A percentile compares a stretch with the other conserved stretches of the same genome.
Evolutionary conservation across 805 yeast species (phyloP).

Genomic region (Yarrowia divulgata): DNA sequence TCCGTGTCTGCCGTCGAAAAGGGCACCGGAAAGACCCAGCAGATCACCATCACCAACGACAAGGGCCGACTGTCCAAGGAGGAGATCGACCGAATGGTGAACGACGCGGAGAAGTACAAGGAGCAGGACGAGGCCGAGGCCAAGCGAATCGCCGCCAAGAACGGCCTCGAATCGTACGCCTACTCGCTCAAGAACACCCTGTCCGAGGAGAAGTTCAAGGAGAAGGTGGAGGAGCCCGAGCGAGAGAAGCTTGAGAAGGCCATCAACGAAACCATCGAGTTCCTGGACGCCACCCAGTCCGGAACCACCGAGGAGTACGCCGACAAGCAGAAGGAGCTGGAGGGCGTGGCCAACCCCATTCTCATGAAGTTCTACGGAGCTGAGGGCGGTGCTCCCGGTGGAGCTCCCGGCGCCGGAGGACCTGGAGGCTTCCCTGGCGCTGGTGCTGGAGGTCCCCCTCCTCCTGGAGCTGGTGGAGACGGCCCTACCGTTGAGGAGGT

Average conservation of each 20-base stretch:
- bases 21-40: constrained; percentile 97
- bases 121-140: constrained; percentile 97
- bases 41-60: constrained; percentile 60
- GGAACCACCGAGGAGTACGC: constrained; percentile 25
- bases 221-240: constrained; percentile 25
- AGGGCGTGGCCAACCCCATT: constrained; percentile 27
- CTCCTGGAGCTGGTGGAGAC: constrained; percentile 16
- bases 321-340: constrained; percentile 35
- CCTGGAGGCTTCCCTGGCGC: constrained; percentile 29
- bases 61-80: constrained; percentile 33
- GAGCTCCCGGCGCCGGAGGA: not conserved
- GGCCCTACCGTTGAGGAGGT: constrained; percentile 31
- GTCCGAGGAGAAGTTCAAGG: constrained; percentile 33
- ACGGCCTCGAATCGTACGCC: constrained; percentile 92
- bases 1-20: constrained; percentile 96
- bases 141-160: constrained; percentile 89
- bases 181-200: constrained; percentile 86
- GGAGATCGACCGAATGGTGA: constrained; percentile 82
- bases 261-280: constrained; percentile 32
- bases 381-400: constrained; percentile 25
- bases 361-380: constrained; percentile 30
- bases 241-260: constrained; percentile 32
- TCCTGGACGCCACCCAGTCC: constrained; percentile 25
- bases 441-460: constrained; percentile 12
- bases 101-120: constrained; percentile 96